These are phyloP conservation scores for Lathyrus tuberosus DNA, from an alignment of 306 rosid species.

Conservation along the genomic window DNA sequence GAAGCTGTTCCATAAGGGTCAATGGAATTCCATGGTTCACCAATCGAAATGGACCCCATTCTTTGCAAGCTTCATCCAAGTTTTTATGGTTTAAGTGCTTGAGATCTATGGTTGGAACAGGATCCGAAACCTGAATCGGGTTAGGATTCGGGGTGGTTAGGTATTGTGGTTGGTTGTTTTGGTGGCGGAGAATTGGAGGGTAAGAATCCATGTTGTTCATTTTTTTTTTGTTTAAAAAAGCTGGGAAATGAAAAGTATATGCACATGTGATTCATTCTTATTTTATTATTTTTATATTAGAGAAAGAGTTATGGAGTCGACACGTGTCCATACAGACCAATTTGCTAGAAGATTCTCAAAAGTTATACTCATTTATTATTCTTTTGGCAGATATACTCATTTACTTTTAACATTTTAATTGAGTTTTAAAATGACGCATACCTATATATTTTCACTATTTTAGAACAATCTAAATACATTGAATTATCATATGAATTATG, in stretches of 20 bases:
- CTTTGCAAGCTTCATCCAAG: conserved; percentile 58
- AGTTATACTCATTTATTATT: too few species aligned
- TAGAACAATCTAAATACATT: too few species aligned
- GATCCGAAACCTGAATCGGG: conserved; percentile 29
- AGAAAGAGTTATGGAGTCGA: neutral
- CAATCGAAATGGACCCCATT: conserved; percentile 77
- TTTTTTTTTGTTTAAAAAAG: neutral
- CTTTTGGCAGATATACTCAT: too few species aligned
- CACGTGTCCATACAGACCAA: conserved; percentile 29
- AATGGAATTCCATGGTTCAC: conserved; percentile 73
- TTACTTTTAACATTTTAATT: too few species aligned
- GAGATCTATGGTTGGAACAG: conserved; percentile 60
- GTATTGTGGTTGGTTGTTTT: neutral
- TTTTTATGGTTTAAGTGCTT: conserved; percentile 25
- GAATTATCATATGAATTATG: too few species aligned
- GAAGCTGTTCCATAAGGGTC: conserved; percentile 50
- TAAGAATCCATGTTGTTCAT: conserved; percentile 47
- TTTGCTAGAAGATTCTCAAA: neutral
- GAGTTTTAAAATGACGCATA: too few species aligned
- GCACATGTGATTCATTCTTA: neutral
- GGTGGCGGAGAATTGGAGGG: conserved; percentile 54
- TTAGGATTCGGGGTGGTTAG: neutral
- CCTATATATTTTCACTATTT: too few species aligned
- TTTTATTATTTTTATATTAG: neutral
- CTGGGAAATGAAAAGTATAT: neutral